Base-by-base conservation (phyloP, 768 basidiomycete genomes). In the Chalciporus chontae region DNA sequence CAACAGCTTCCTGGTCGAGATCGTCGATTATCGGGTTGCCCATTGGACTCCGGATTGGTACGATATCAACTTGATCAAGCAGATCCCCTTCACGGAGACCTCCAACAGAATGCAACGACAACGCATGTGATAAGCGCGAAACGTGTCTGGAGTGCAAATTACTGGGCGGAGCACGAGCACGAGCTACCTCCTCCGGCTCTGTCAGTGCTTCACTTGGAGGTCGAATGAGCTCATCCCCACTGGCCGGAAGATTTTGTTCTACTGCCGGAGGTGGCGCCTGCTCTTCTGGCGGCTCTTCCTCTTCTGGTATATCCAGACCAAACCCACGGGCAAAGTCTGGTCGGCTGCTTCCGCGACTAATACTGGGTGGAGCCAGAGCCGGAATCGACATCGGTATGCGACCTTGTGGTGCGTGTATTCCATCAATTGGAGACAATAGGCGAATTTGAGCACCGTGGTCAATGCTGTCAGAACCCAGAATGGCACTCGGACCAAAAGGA, bases 291-390 rank as follows among this genome's bases (percentile, higher is more conserved):
- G 78, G 78, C 56, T 89, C 87, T 32, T 78, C 83, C 60, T 90
- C 88, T 51, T 87, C 83, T 3, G 87, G 83, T 50, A 83, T 80
- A 53, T 92, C 88, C 48, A 93, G 62, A 10, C 90, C 88, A 68
- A 92, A 93, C 5, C 90, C 90, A 52, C 84, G 77, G 43, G 71
- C 68, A 61, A 91, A 93, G 65, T 93, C 89, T 5, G 85, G 80
- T 31, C 81, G 75, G 39, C 75, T 83, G 49, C 77, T 75, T 73
- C 39, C 76, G 58, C 32, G 74, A 65, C 49, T 74, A 53, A 43
- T 73, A 57, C 34, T 56, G 10, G 75, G 76, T 24, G 78, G 73
- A 7, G 72, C 73, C 34, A 84, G 73, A 17, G 76, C 70, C 15
- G 74, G 62, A 51, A 72, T 66, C 26, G 71, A 66, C 50, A 76